These are phyloP conservation scores for Trichoderma atroviride DNA, from an alignment of 2,329 filamentous ascomycete genomes.

Conservation along the genomic window DNA sequence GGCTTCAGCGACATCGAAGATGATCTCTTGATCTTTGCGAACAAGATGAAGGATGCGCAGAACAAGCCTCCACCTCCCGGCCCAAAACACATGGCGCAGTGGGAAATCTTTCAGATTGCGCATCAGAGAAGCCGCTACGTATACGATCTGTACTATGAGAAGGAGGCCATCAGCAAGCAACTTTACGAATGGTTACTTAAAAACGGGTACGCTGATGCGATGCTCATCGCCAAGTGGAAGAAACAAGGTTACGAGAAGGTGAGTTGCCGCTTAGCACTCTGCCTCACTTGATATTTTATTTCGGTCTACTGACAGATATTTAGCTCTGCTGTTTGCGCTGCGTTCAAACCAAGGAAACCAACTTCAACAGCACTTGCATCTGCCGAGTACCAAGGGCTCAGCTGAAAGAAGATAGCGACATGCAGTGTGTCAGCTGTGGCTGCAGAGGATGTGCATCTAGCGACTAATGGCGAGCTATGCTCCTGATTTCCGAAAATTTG, in stretches of 20 bases:
- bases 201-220: constrained; percentile 92
- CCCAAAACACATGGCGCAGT: constrained; percentile 84
- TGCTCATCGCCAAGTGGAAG: constrained; percentile 99
- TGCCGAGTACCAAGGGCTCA: constrained; percentile 90
- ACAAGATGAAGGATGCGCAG: constrained; percentile 95
- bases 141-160: constrained; percentile 97
- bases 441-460: constrained; percentile 88
- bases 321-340: constrained; percentile 92
- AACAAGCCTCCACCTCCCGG: constrained; percentile 82
- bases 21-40: constrained; percentile 80
- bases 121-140: constrained; percentile 92
- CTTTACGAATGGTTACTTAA: constrained; percentile 97
- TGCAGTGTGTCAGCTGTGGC: constrained; percentile 94
- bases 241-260: constrained; percentile 99
- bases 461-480: constrained; percentile 56
- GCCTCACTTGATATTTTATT: background rate
- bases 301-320: constrained; percentile 33
- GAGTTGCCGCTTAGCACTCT: constrained; percentile 33
- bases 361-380: constrained; percentile 97
- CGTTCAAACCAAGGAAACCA: constrained; percentile 99
- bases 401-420: constrained; percentile 84
- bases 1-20: constrained; percentile 89
- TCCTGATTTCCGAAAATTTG: background rate
- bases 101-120: constrained; percentile 97
- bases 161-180: constrained; percentile 89